phyloP scores from a whole-genome alignment of 2,329 filamentous ascomycete genomes.

The Phoma sp. region DNA sequence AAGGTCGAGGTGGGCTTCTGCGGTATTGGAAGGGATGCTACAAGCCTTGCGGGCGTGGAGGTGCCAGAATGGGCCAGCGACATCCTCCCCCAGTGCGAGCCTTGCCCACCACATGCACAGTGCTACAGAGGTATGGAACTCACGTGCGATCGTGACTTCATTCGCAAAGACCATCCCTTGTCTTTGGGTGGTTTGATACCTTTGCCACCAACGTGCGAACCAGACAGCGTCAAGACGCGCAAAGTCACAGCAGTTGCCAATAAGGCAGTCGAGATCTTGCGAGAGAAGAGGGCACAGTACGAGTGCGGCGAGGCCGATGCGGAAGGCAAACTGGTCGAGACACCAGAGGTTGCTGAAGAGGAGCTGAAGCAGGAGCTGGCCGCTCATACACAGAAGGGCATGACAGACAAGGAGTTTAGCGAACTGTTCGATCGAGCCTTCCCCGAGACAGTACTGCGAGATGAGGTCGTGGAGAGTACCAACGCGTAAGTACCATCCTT shows the following conservation, averaged over 20 bases:
- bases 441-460: slow-evolving; percentile 69
- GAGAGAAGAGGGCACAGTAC: slow-evolving; percentile 83
- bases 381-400: slow-evolving; percentile 78
- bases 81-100: slow-evolving; percentile 82
- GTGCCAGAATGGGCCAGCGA: slow-evolving; percentile 76
- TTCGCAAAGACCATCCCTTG: slow-evolving; percentile 83
- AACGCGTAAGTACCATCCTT: slow-evolving; percentile 61
- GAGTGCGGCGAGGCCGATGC: slow-evolving; percentile 83
- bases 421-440: slow-evolving; percentile 81
- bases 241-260: slow-evolving; percentile 88
- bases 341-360: slow-evolving; percentile 70
- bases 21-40: slow-evolving; percentile 72
- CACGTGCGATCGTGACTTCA: slow-evolving; percentile 84
- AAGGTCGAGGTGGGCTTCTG: slow-evolving; percentile 97
- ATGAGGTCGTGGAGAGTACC: slow-evolving; percentile 64
- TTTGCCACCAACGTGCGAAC: slow-evolving; percentile 88
- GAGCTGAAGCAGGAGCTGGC: slow-evolving; percentile 79
- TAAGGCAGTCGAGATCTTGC: slow-evolving; percentile 83
- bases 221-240: slow-evolving; percentile 89
- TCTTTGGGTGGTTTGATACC: slow-evolving; percentile 81
- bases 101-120: slow-evolving; percentile 87
- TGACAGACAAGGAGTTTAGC: slow-evolving; percentile 89
- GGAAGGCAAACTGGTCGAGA: slow-evolving; percentile 64
- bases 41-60: slow-evolving; percentile 64
- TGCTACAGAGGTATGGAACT: slow-evolving; percentile 81